Evolutionary conservation across 345 rosid species (phyloP), one percentile per base, ranked within the genome.

Genomic region (Acer negundo): DNA sequence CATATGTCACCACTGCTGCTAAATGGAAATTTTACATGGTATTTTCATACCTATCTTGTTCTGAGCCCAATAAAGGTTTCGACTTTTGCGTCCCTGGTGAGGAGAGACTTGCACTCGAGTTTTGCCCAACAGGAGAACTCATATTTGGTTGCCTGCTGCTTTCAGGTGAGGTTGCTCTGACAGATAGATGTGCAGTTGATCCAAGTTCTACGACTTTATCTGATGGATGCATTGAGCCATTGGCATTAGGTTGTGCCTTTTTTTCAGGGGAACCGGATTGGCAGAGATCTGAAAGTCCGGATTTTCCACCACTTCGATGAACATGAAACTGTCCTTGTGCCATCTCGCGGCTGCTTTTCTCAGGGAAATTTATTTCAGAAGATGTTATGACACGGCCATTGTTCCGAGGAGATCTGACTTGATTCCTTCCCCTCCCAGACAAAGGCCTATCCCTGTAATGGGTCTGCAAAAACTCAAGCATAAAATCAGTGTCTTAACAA

Each of bases 361-460:
- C 93, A 44, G 80, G 72, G 16, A 80, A 73, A 72, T 79, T 82
- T 42, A 78, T 62, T 84, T 92, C 94, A 10, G 75, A 76, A 19
- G 78, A 71, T 62, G 80, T 58, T 77, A 77, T 59, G 61, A 40
- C 67, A 56, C 81, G 86, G 72, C 90, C 87, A 77, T 85, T 89
- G 81, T 77, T 78, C 68, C 90, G 87, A 35, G 90, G 94, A 70
- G 98, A 89, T 85, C 91, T 89, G 17, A 75, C 74, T 80, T 86
- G 89, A 81, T 68, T 81, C 81, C 89, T 87, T 80, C 89, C 93
- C 82, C 91, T 86, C 49, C 81, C 69, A 59, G 80, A 72, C 68
- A 56, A 72, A 40, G 87, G 73, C 80, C 86, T 86, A 44, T 89
- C 92, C 83, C 84, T 85, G 87, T 90, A 94, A 83, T 90, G 94